phyloP scores from a whole-genome alignment of 805 yeast species.

The Cyberlindnera xishuangbannaensis region DNA sequence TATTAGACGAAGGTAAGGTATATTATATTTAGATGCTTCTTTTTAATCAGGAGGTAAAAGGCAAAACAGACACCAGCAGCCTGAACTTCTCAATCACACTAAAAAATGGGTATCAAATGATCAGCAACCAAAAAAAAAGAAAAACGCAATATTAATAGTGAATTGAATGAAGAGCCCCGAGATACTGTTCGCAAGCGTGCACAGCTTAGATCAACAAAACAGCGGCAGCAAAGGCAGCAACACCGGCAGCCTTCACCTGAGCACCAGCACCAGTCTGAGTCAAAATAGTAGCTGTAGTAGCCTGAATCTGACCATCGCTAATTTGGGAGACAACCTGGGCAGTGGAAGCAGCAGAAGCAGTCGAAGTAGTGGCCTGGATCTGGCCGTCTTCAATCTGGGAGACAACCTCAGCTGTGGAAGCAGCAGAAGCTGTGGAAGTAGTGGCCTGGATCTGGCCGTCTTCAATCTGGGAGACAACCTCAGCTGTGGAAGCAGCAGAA shows the following conservation, averaged over 20 bases:
- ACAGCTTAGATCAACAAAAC: conserved; percentile 20
- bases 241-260: conserved; percentile 16
- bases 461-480: conserved; percentile 34
- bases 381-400: conserved; percentile 29
- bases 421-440: conserved; percentile 14
- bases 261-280: conserved; percentile 20
- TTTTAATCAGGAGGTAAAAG: no score
- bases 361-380: conserved; percentile 26
- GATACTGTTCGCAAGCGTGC: no score
- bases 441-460: conserved; percentile 38
- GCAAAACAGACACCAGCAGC: no score
- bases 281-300: conserved; percentile 28
- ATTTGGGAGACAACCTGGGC: conserved; percentile 41
- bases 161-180: no score
- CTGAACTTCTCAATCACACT: no score
- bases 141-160: no score
- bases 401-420: conserved; percentile 17
- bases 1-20: no score
- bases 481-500: conserved; percentile 18
- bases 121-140: no score
- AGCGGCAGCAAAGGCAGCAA: conserved; percentile 21
- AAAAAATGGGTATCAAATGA: no score
- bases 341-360: conserved; percentile 29
- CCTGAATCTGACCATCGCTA: conserved; percentile 40
- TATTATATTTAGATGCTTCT: no score